Evolutionary conservation across 2,329 filamentous ascomycete genomes (phyloP).

Genomic region (Fusarium buharicum): DNA sequence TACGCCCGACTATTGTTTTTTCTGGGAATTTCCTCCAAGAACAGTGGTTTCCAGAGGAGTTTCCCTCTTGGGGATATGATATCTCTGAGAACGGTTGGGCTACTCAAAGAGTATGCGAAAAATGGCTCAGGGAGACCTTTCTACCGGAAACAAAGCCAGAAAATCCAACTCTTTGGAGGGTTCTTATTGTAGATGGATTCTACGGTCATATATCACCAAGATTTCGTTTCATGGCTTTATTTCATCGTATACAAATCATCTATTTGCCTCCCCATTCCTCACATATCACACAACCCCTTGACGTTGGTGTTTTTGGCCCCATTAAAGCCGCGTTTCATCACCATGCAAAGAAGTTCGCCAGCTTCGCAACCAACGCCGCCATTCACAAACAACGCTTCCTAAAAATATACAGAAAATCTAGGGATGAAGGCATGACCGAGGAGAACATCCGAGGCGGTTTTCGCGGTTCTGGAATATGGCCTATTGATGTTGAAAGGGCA

Average conservation of each 20-base stretch:
- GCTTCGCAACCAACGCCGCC: neutral
- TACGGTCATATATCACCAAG: too few relatives aligned
- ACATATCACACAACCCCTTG: neutral
- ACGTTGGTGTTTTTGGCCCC: neutral
- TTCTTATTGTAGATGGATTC: too few relatives aligned
- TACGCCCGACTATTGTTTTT: too few relatives aligned
- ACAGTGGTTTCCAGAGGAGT: too few relatives aligned
- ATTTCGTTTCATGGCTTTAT: neutral
- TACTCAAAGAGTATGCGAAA: too few relatives aligned
- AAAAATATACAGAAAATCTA: neutral
- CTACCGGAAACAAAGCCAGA: too few relatives aligned
- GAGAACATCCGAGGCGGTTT: neutral
- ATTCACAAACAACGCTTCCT: slow-evolving; percentile 2
- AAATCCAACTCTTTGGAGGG: too few relatives aligned
- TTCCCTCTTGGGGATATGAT: too few relatives aligned
- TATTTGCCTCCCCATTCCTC: neutral
- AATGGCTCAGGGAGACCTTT: too few relatives aligned
- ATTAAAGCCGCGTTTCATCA: neutral
- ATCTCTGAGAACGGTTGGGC: too few relatives aligned
- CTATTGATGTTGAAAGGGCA: neutral
- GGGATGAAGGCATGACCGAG: neutral
- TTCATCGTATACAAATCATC: neutral
- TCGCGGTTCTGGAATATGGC: neutral
- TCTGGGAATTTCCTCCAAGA: too few relatives aligned
- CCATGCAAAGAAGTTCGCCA: neutral